These are phyloP conservation scores for Sphaerosporella brunnea DNA, from an alignment of 495 filamentous ascomycete genomes.

Conservation along the genomic window DNA sequence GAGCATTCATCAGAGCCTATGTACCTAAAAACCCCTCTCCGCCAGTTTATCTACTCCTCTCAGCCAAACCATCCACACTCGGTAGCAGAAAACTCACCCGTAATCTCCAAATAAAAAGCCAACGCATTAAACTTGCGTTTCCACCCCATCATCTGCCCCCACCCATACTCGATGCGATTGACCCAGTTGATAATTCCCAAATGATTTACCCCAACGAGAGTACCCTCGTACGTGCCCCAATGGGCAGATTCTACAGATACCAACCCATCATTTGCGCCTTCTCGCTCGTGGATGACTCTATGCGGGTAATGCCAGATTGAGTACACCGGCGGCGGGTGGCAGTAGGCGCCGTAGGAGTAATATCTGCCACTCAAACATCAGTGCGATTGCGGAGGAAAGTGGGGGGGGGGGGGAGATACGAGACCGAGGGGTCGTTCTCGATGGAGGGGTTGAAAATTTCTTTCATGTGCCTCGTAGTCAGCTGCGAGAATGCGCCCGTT, in stretches of 20 bases:
- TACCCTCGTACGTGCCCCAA: slow-evolving; percentile 91
- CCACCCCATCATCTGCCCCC: slow-evolving; percentile 49
- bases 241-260: slow-evolving; percentile 70
- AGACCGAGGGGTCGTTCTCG: slow-evolving; percentile 53
- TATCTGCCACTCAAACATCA: slow-evolving; percentile 34
- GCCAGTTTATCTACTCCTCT: slow-evolving; percentile 3
- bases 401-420: slow-evolving; percentile 26
- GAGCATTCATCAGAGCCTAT: too few species aligned
- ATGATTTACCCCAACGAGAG: slow-evolving; percentile 72
- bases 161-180: slow-evolving; percentile 57
- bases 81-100: slow-evolving; percentile 33
- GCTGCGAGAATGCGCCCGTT: slow-evolving; percentile 66
- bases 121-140: slow-evolving; percentile 79
- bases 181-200: slow-evolving; percentile 94
- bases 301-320: slow-evolving; percentile 62
- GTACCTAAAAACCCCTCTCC: background rate
- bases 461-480: slow-evolving; percentile 66
- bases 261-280: slow-evolving; percentile 83
- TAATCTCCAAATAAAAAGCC: slow-evolving; percentile 84
- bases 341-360: slow-evolving; percentile 77
- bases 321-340: slow-evolving; percentile 45
- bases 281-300: slow-evolving; percentile 44
- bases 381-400: background rate
- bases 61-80: background rate
- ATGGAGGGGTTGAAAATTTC: slow-evolving; percentile 67